A percentile compares a stretch with the other conserved stretches of the same genome.
Conservation (phyloP, 2,329 filamentous ascomycete species). For the Lojkania enalia region DNA sequence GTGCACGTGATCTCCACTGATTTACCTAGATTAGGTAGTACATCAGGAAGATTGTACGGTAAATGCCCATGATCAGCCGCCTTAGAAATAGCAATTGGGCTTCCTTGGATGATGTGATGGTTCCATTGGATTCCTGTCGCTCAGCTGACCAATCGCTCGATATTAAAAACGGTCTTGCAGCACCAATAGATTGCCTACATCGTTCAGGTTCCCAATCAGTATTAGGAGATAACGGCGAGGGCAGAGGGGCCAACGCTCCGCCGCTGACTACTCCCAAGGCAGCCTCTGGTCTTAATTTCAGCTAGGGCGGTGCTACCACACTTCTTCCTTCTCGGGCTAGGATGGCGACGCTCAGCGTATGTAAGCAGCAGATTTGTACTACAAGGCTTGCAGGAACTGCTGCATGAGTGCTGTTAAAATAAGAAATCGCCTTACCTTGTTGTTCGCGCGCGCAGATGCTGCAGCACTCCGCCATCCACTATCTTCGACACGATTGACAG, state of each 20-base stretch:
- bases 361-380: background rate
- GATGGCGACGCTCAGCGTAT: conserved; percentile 1
- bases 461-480: background rate
- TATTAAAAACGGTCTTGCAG: conserved; percentile 1
- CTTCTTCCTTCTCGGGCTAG: conserved; percentile 1
- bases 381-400: background rate
- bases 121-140: too few relatives aligned
- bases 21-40: too few relatives aligned
- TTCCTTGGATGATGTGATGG: background rate
- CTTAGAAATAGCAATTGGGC: background rate
- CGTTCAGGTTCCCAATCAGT: background rate
- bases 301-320: conserved; percentile 8
- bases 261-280: background rate
- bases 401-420: conserved; percentile 2
- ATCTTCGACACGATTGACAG: background rate
- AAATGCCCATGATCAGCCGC: background rate
- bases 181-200: background rate
- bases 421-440: conserved; percentile 2
- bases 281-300: background rate
- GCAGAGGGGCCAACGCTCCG: background rate
- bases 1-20: too few relatives aligned
- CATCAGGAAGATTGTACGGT: background rate
- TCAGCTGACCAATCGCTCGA: conserved; percentile 1
- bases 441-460: background rate
- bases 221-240: background rate